Evolutionary conservation across 176 grass and related monocot genomes (phyloP).

Genomic region (Dendrocalamus sinicus): DNA sequence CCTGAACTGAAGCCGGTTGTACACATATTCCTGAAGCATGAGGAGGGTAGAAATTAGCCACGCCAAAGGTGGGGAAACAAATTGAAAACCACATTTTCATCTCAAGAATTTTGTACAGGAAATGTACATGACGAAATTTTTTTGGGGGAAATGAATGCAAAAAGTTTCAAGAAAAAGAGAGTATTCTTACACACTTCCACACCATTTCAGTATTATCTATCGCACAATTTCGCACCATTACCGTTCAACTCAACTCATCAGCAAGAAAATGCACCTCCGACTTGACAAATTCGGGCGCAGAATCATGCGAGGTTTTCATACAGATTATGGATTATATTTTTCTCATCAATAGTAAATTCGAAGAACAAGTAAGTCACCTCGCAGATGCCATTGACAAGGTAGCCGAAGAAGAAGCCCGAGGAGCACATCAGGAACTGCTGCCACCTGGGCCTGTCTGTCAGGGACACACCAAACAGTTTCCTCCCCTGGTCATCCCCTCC

Average conservation of each 20-base stretch:
- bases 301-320: neutral
- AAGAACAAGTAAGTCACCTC: slow-evolving; percentile 51
- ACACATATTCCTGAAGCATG: slow-evolving; percentile 79
- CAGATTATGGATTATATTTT: neutral
- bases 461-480: slow-evolving; percentile 73
- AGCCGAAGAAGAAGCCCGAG: slow-evolving; percentile 92
- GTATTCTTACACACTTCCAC: neutral
- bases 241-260: neutral
- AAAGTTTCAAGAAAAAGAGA: no score
- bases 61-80: neutral
- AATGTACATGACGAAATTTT: neutral
- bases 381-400: slow-evolving; percentile 96
- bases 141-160: neutral
- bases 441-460: slow-evolving; percentile 74
- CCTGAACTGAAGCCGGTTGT: slow-evolving; percentile 95
- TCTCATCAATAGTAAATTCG: neutral
- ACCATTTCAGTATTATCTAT: neutral
- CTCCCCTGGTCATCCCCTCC: slow-evolving; percentile 63
- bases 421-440: slow-evolving; percentile 93
- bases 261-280: neutral
- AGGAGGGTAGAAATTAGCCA: neutral
- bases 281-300: neutral
- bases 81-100: neutral
- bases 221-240: neutral
- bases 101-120: neutral